Base-by-base conservation (phyloP, 129 eudicot genomes). In the Lonicera japonica region DNA sequence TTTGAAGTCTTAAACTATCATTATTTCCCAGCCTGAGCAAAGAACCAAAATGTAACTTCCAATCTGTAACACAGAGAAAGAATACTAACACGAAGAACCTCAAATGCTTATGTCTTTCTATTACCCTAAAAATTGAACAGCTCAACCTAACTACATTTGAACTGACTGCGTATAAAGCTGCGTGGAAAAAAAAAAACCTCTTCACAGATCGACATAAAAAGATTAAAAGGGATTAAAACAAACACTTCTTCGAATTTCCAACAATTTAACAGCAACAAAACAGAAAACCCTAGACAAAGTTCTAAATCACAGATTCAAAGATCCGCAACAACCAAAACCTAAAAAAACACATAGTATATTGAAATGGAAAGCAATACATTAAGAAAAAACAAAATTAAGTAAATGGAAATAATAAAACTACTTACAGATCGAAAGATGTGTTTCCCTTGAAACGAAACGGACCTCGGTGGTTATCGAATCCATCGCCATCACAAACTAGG, bases 341-440 rank as follows among this genome's bases (percentile, higher is more conserved):
- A 25, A 58, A 6, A 29, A 29, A 29, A 29, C 36, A 1, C 36
- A 6, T 2, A 29, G 36, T 29, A 29, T 2, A 29, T 29, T 29
- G 46, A 58, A 58, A 34, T 25, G 23, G 14, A 7, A 18, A 52
- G n/a, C 19, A 56, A 58, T 58, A 40, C 21, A 34, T 58, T 58
- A 8, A 40, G 2, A 11, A 40, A 39, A 60, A 0, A 34, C 25
- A 60, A 13, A 41, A 60, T 8, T 15, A 39, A 25, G 46, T 7
- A n/a, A 39, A 18, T 11, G 29, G n/a, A 60, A 40, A n/a, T 12
- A 60, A 20, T 11, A 40, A n/a, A 60, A 40, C 39, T 40, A 39
- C 65, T 60, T 60, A 60, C 65, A 60, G 65, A 60, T 60, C 65
- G 65, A 60, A 40, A 40, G 51, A 60, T 39, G 21, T 36, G 48